Evolutionary conservation across 495 filamentous ascomycete species (phyloP), one percentile per base, ranked within the genome.

Genomic region (Coniosporium apollinis): DNA sequence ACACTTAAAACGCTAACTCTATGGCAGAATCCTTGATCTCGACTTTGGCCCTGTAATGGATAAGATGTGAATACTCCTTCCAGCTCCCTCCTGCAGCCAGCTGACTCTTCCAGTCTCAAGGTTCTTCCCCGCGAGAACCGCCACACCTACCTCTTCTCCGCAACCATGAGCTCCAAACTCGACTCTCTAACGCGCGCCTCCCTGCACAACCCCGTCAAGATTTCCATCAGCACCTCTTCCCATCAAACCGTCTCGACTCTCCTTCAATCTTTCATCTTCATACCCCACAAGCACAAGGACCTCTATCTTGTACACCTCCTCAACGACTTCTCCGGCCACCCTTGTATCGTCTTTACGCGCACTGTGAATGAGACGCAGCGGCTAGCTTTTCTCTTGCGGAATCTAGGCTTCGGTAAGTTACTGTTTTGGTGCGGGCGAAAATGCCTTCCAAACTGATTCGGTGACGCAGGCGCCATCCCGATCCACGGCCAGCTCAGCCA

Each of bases 21-120:
- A n/a, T n/a, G n/a, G n/a, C n/a, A n/a, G 83, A 22, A 65, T 97
- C 0, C 69, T 97, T 0, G 89, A 96, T 50, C 73, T 94, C 55
- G 87, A 94, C 56, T 96, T 94, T 50, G 89, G 84, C 0, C 81
- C 83, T 3, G 74, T 89, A 16, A 65, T 94, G 8, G 84, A 94
- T 50, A 94, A 93, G 52, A 80, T 96, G n/a, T n/a, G n/a, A n/a
- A n/a, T n/a, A n/a, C n/a, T n/a, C n/a, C n/a, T n/a, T n/a, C n/a
- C n/a, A n/a, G n/a, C n/a, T n/a, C n/a, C n/a, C n/a, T n/a, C n/a
- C n/a, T n/a, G n/a, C n/a, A n/a, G n/a, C n/a, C n/a, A n/a, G n/a
- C n/a, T n/a, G n/a, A n/a, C n/a, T n/a, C n/a, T n/a, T n/a, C n/a
- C n/a, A n/a, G n/a, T 35, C 67, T 96, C 21, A 85, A 85, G 55